phyloP scores from a whole-genome alignment of 306 rosid species.

The Quercus gilva region DNA sequence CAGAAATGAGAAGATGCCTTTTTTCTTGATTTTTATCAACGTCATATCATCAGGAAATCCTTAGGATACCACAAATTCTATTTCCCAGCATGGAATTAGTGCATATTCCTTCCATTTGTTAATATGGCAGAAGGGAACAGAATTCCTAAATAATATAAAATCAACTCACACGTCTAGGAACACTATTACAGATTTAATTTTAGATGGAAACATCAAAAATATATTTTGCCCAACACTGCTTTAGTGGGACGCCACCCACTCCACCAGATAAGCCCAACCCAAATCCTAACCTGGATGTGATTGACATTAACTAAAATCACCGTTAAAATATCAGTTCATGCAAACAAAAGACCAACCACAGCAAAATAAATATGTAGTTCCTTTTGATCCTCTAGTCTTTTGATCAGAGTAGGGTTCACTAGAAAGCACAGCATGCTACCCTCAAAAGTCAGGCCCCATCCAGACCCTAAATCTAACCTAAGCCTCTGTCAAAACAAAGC shows the following conservation, averaged over 20 bases:
- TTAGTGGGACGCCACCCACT: not conserved
- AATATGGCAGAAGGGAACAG: not conserved
- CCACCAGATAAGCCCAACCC: not conserved
- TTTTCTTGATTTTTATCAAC: not conserved
- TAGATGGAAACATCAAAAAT: not conserved
- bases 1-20: conserved; percentile 3
- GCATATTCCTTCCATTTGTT: not conserved
- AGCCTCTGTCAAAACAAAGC: not conserved
- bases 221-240: not conserved
- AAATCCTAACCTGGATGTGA: not conserved
- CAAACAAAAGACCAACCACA: not conserved
- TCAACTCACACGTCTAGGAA: not conserved
- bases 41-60: no score
- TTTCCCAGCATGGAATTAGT: not conserved
- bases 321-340: not conserved
- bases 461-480: no score
- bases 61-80: no score
- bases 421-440: no score
- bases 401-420: not conserved
- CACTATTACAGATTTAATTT: not conserved
- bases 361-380: not conserved
- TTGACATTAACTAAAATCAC: not conserved
- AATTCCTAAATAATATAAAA: not conserved
- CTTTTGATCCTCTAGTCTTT: not conserved
- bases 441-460: no score